Evolutionary conservation across 2,329 filamentous ascomycete genomes (phyloP).

Genomic region (Cladosporium sp.): DNA sequence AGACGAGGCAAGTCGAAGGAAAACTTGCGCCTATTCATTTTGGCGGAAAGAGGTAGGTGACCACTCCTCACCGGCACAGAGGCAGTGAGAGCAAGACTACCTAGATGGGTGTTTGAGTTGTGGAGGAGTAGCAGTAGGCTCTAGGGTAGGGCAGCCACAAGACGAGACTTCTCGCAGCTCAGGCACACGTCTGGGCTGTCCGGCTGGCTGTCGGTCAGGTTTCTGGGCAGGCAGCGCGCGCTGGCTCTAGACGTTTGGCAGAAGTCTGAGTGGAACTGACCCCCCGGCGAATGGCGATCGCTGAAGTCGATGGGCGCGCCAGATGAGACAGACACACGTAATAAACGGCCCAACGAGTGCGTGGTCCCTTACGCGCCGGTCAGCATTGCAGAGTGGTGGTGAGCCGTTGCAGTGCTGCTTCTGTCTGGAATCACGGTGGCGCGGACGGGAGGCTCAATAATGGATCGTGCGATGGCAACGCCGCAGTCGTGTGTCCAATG

Average conservation of each 20-base stretch:
- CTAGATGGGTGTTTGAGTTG: too few species aligned
- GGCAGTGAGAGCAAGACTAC: too few species aligned
- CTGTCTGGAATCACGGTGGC: too few species aligned
- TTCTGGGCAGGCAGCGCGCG: neutral
- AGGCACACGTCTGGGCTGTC: neutral
- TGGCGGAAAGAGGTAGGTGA: neutral
- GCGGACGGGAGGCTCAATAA: too few species aligned
- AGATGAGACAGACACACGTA: conserved; percentile 10
- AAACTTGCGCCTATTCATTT: conserved; percentile 40
- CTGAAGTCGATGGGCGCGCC: neutral
- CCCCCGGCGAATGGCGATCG: neutral
- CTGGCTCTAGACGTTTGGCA: neutral
- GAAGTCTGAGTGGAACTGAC: neutral
- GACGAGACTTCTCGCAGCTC: neutral
- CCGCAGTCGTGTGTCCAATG: too few species aligned
- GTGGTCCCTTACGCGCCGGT: too few species aligned
- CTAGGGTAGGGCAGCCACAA: too few species aligned
- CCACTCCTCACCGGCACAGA: neutral
- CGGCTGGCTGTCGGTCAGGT: too few species aligned
- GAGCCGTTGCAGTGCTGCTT: too few species aligned
- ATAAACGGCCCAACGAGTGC: neutral
- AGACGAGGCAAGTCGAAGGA: conserved; percentile 40
- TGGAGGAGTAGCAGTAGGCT: too few species aligned
- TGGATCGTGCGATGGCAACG: too few species aligned
- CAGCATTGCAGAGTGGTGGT: too few species aligned